Evolutionary conservation across 306 rosid genomes (phyloP).

Genomic region (Abrus pulchellus): DNA sequence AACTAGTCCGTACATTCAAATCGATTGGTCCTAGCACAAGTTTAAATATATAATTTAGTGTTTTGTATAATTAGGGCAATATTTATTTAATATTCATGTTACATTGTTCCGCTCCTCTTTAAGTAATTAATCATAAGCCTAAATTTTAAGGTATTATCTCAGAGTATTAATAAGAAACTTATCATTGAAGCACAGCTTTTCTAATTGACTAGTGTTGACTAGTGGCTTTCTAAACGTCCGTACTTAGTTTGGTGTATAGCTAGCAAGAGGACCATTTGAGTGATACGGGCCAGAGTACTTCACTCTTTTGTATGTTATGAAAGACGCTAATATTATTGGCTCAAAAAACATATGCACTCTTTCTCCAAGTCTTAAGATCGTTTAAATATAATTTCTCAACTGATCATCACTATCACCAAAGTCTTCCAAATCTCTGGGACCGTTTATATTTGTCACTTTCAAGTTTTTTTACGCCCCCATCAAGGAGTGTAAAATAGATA

Average conservation of each 20-base stretch:
- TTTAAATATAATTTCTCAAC: neutral
- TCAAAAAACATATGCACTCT: neutral
- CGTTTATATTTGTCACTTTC: neutral
- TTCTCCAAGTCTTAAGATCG: neutral
- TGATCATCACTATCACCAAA: neutral
- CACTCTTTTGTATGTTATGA: neutral
- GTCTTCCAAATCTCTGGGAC: slow-evolving; percentile 8
- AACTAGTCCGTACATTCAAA: neutral
- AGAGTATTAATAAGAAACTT: neutral
- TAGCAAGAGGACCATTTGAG: neutral
- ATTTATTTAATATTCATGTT: slow-evolving; percentile 1
- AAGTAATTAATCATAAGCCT: slow-evolving; percentile 10
- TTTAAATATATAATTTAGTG: neutral
- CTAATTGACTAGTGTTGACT: neutral
- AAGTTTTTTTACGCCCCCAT: no score
- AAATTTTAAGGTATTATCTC: neutral
- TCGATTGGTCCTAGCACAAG: neutral
- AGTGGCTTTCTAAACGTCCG: neutral
- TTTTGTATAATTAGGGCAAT: neutral
- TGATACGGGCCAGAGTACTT: neutral
- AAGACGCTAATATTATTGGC: neutral
- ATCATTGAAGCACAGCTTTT: slow-evolving; percentile 8
- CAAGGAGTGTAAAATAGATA: no score
- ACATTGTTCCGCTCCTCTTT: neutral
- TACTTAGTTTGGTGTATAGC: neutral